phyloP scores from a whole-genome alignment of 2,329 filamentous ascomycete genomes.

The Didymella exigua region DNA sequence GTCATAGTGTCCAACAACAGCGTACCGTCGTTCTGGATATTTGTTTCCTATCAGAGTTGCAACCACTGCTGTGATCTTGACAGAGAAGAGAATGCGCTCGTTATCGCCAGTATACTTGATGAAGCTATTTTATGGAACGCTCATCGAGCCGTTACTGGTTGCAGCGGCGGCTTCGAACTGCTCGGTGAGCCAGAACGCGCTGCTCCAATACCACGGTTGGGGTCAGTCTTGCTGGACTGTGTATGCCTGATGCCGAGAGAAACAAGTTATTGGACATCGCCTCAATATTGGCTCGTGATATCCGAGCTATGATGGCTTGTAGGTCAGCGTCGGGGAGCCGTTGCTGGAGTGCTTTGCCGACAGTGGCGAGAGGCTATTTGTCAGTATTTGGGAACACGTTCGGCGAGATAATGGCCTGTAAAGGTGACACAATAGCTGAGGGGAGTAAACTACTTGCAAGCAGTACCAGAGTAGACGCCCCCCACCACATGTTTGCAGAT shows the following conservation, averaged over 20 bases:
- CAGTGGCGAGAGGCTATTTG: slow-evolving; percentile 46
- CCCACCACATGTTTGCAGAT: slow-evolving; percentile 18
- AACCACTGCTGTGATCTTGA: slow-evolving; percentile 57
- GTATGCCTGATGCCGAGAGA: slow-evolving; percentile 62
- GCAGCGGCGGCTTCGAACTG: slow-evolving; percentile 55
- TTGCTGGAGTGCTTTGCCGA: slow-evolving; percentile 40
- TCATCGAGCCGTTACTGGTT: slow-evolving; percentile 54
- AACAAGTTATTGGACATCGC: slow-evolving; percentile 57
- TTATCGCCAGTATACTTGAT: slow-evolving; percentile 50
- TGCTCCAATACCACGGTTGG: slow-evolving; percentile 59
- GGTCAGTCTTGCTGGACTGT: slow-evolving; percentile 56
- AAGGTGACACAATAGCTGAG: slow-evolving; percentile 16
- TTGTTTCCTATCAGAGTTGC: slow-evolving; percentile 54
- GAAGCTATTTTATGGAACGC: slow-evolving; percentile 57
- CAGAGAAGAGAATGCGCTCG: slow-evolving; percentile 53
- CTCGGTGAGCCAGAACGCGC: slow-evolving; percentile 59
- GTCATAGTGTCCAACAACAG: slow-evolving; percentile 62
- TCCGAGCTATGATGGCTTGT: slow-evolving; percentile 43
- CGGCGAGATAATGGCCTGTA: slow-evolving; percentile 21
- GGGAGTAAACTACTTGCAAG: slow-evolving; percentile 13
- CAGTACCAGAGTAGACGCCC: slow-evolving; percentile 2
- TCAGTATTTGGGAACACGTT: slow-evolving; percentile 20
- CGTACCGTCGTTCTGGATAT: slow-evolving; percentile 56
- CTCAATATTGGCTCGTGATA: slow-evolving; percentile 53
- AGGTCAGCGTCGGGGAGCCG: slow-evolving; percentile 49